A percentile compares a stretch with the other conserved stretches of the same genome.
Conservation (phyloP, 768 basidiomycete genomes). For the Boletus rex-veris region DNA sequence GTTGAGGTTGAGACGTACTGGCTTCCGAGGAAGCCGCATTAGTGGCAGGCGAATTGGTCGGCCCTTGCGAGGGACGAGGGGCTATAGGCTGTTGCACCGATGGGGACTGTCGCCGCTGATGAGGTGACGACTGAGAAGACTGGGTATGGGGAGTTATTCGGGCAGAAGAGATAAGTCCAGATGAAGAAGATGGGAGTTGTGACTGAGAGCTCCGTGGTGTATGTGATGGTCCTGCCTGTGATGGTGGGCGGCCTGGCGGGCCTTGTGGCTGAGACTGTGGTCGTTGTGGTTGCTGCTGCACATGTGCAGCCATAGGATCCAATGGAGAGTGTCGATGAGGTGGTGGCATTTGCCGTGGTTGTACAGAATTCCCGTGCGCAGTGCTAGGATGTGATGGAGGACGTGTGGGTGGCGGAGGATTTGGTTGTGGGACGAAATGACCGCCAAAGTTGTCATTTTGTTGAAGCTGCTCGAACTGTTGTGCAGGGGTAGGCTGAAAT, state of each 20-base stretch:
- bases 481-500: slow-evolving; percentile 60
- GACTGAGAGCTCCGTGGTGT: slow-evolving; percentile 44
- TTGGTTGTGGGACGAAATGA: slow-evolving; percentile 38
- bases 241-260: slow-evolving; percentile 46
- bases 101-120: slow-evolving; percentile 32
- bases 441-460: slow-evolving; percentile 32
- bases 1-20: slow-evolving; percentile 33
- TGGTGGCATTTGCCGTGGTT: slow-evolving; percentile 33
- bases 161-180: slow-evolving; percentile 24
- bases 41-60: slow-evolving; percentile 21
- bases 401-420: slow-evolving; percentile 38
- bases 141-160: slow-evolving; percentile 37
- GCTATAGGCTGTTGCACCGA: slow-evolving; percentile 36
- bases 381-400: slow-evolving; percentile 43
- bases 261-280: slow-evolving; percentile 61
- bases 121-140: slow-evolving; percentile 31
- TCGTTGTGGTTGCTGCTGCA: slow-evolving; percentile 40
- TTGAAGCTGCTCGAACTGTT: slow-evolving; percentile 59
- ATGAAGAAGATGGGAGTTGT: slow-evolving; percentile 33
- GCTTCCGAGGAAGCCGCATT: slow-evolving; percentile 27
- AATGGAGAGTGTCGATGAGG: slow-evolving; percentile 45
- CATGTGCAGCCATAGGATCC: slow-evolving; percentile 43
- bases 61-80: slow-evolving; percentile 35
- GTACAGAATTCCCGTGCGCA: slow-evolving; percentile 29
- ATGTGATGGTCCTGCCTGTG: slow-evolving; percentile 44